Percentiles rank a stretch among this genome's conserved stretches.
These are phyloP conservation scores for Pseudogymnoascus sp. DNA, from an alignment of 2,329 filamentous ascomycete species.

Conservation along the genomic window DNA sequence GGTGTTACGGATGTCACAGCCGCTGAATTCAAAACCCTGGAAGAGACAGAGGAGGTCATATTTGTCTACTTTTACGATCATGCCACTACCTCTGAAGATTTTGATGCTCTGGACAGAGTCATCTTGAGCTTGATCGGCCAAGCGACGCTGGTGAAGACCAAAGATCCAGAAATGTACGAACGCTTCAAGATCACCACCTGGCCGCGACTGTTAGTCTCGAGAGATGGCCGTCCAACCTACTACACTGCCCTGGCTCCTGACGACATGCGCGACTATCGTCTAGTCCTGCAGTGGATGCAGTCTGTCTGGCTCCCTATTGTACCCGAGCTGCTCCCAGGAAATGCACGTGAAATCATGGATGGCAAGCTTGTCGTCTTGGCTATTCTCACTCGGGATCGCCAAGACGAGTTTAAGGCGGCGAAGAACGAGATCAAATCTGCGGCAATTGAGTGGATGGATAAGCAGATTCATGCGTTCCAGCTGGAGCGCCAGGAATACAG, in stretches of 20 bases:
- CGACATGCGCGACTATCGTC: conserved; percentile 82
- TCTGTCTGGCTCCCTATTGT: conserved; percentile 94
- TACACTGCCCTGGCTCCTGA: conserved; percentile 79
- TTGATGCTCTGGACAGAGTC: conserved; percentile 76
- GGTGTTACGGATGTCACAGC: conserved; percentile 78
- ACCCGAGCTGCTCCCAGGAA: conserved; percentile 82
- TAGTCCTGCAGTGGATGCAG: conserved; percentile 86
- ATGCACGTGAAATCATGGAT: conserved; percentile 91
- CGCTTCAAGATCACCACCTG: conserved; percentile 94
- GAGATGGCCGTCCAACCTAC: conserved; percentile 83
- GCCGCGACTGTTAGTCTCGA: conserved; percentile 83
- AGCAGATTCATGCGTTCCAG: conserved; percentile 84
- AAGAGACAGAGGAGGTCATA: conserved; percentile 89
- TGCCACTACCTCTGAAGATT: conserved; percentile 87
- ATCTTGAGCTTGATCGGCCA: conserved; percentile 84
- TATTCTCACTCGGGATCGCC: conserved; percentile 70
- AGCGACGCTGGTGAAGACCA: conserved; percentile 86
- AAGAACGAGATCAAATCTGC: conserved; percentile 92
- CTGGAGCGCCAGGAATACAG: conserved; percentile 87
- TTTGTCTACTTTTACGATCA: conserved; percentile 98
- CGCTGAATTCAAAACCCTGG: conserved; percentile 67
- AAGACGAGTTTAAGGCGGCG: conserved; percentile 68
- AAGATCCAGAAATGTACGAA: conserved; percentile 64
- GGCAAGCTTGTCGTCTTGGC: conserved; percentile 91
- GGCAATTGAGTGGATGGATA: conserved; percentile 96